Base-by-base conservation (phyloP, 1,139 yeast species). In the Suhomyces coccinellae region DNA sequence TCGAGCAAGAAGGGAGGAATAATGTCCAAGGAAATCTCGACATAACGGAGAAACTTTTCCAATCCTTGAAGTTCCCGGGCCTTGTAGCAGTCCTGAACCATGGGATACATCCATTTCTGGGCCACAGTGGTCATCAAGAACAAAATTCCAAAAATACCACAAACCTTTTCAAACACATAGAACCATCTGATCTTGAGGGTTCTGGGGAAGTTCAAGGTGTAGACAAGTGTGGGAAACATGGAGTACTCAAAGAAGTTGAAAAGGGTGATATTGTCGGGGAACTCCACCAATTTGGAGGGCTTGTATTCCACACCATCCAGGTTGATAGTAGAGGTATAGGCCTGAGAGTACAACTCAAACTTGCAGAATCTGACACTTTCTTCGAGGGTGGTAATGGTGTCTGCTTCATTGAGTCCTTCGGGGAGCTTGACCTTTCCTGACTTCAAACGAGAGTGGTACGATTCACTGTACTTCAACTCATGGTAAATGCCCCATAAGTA, bases 141-240 rank as follows among this genome's bases (percentile, higher is more conserved):
- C 40, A 91, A 87, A 15, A 90, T 84, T 8, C 99, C 99, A 63
- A 93, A 85, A 6, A 87, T 83, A 1, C 96, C 98, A 40, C 77
- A 69, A 0, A 84, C 61, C 60, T 91, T 93, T 49, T 80, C 83
- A n/a, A 72, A 59, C 3, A 90, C 83, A 59, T 86, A 90, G 1
- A 61, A 45, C 86, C 87, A 80, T 55, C 96, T 77, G 39, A 93
- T 82, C 31, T 62, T 65, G 14, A 74, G 63, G 0, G 90, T 88
- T 53, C 97, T 75, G 28, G 97, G 97, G 58, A 82, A 91, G 47
- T 83, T 84, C 39, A 87, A 76, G 48, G 86, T 83, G 57, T 86
- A 87, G 26, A 93, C 96, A 45, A 90, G 67, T 0, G 95, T 87
- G n/a, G 99, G 99, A 61, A 80, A 90, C 95, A 88, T 85, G 16